Base-by-base conservation (phyloP, 148 eudicot genomes). In the Talinum fruticosum region DNA sequence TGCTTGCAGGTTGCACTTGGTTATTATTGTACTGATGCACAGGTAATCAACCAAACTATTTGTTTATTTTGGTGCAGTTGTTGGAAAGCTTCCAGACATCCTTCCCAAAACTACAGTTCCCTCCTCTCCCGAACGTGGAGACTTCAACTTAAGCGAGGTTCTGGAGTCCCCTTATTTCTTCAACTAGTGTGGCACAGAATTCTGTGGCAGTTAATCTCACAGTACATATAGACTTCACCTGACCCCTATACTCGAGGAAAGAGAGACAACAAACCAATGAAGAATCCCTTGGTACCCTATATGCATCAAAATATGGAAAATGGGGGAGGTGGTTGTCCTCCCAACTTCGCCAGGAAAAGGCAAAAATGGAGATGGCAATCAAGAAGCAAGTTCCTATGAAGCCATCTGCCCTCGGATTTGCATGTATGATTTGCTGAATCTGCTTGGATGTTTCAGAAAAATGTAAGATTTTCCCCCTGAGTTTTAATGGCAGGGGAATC, bases 81-180 rank as follows among this genome's bases (percentile, higher is more conserved):
- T 75, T 90, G 86, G 84, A 89, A 47, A 87, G 90, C 83, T 96
- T 96, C 78, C 88, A 93, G 64, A 69, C 81, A 79, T 85, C 89
- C 8, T 91, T 93, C 81, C 99, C 97, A 0, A 37, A 81, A 0
- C 82, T 91, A 66, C 54, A 84, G 38, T 96, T 96, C 78, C 99
- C 99, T 64, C 89, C 99, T 21, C 86, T 93, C 35, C 99, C 1
- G 97, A 91, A 79, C 93, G 99, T 64, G 99, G 99, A 65, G 94
- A 96, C 76, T 96, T 96, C 45, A 88, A 96, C 81, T 81, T 96
- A 59, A 86, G 81, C 69, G 97, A 96, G 83, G 99, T 96, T 72
- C 71, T 91, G 26, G 71, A 87, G 45, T 93, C 97, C 64, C 87
- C 90, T 18, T 96, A 96, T 80, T 93, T 96, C 83, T 96, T 96